Base-by-base conservation (phyloP, 495 filamentous ascomycete genomes). In the Cercophora scortea region DNA sequence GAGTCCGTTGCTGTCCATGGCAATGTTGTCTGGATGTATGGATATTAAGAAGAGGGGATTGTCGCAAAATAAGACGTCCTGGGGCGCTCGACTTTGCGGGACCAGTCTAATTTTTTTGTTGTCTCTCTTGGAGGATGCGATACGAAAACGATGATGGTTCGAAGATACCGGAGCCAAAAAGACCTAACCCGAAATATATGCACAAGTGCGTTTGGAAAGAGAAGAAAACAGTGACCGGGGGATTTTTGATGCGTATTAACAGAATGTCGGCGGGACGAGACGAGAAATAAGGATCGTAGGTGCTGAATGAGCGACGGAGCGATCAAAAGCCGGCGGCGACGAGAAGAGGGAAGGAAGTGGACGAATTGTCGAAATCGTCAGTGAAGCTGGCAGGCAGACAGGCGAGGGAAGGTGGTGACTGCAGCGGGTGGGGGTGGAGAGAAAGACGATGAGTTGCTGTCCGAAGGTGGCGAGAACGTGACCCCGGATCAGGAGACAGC, bases 1-100 rank as follows among this genome's bases (percentile, higher is more conserved):
- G 79, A 96, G 89, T 90, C 90, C 90, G 81, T 91, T 93, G 81
- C 91, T 83, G 90, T 95, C 86, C 83, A 95, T 93, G 38, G 40
- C 45, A n/a, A 34, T 15, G 25, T 43, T 33, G 46, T n/a, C n/a
- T 33, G 7, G 38, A 47, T 51, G 62, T 65, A 57, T 58, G 49
- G 48, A 61, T 60, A 52, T 64, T 59, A 47, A 55, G 57, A 49
- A 55, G 54, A 49, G 50, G 16, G 16, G 7, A 55, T 48, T 45
- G 62, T 53, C 19, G 56, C 39, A 45, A 51, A 58, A 58, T 58
- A 49, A 49, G 54, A 65, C 62, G 65, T 68, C 51, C n/a, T 66
- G 58, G 54, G 65, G 63, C 62, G 65, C 52, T 54, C 50, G 46
- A 44, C 51, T 59, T 49, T 55, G 47, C 42, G 56, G 55, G 51